A percentile compares a stretch with the other conserved stretches of the same genome.
Conservation (phyloP, 345 rosid species). For the Aquilaria malaccensis region DNA sequence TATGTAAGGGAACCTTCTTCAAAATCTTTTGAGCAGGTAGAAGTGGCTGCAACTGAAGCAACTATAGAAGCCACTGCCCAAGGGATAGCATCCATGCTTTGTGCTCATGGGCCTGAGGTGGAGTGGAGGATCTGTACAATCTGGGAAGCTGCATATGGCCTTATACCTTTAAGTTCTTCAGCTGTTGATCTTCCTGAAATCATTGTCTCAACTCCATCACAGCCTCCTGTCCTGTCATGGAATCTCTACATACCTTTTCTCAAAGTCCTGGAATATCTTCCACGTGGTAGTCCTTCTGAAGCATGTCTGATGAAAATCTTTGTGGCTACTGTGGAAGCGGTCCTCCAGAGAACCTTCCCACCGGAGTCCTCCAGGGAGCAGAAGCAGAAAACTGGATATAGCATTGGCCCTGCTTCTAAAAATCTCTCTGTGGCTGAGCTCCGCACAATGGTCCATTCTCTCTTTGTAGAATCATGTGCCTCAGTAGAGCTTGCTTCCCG, state of each 20-base stretch:
- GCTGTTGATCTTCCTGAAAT: conserved; percentile 98
- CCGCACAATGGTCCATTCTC: conserved; percentile 95
- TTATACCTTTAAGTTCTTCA: conserved; percentile 91
- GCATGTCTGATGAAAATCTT: conserved; percentile 97
- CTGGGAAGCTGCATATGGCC: conserved; percentile 99
- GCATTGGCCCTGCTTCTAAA: conserved; percentile 64
- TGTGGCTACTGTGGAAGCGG: conserved; percentile 92
- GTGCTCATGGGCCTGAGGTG: conserved; percentile 99
- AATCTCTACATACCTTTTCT: conserved; percentile 94
- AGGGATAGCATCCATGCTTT: conserved; percentile 98
- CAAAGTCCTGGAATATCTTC: conserved; percentile 96
- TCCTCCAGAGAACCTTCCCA: conserved; percentile 84
- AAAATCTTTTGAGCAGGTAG: conserved; percentile 49
- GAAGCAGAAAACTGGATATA: conserved; percentile 42
- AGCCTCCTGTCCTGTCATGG: conserved; percentile 91
- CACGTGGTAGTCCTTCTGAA: conserved; percentile 97
- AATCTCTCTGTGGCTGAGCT: conserved; percentile 94
- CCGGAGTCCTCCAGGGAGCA: conserved; percentile 50
- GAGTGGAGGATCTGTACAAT: conserved; percentile 99
- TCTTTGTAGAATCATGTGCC: conserved; percentile 85
- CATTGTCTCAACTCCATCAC: conserved; percentile 86
- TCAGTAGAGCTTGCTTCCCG: conserved; percentile 93
- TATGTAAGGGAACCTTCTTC: conserved; percentile 4
- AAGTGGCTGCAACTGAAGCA: conserved; percentile 95
- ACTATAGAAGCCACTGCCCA: conserved; percentile 99